Conservation (phyloP, 1,139 yeast genomes). For the Zhuliangozyma parablackwelliae region DNA sequence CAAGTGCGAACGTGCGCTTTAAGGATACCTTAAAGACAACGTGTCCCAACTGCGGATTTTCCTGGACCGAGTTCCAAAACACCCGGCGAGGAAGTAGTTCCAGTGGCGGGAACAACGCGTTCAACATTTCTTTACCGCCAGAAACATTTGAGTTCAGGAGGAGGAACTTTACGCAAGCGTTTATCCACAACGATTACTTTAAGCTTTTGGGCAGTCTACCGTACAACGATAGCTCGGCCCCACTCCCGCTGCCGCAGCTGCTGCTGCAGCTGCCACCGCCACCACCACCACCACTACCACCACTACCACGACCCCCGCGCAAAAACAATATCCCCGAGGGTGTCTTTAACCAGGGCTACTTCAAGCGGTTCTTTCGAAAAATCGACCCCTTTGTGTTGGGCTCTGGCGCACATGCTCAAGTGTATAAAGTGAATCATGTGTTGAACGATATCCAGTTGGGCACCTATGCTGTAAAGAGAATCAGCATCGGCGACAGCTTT, state of each 20-base stretch:
- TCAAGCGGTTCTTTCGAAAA: conserved; percentile 58
- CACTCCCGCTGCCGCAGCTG: too few relatives aligned
- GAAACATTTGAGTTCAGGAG: background rate
- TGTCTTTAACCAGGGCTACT: conserved; percentile 70
- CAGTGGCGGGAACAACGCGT: conserved; percentile 1
- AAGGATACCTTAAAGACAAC: conserved; percentile 3
- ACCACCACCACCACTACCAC: too few relatives aligned
- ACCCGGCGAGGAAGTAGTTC: conserved; percentile 3
- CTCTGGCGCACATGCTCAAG: conserved; percentile 80
- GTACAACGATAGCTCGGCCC: conserved; percentile 7
- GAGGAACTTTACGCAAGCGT: conserved; percentile 13
- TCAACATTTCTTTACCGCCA: conserved; percentile 4
- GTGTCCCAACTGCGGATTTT: conserved; percentile 46
- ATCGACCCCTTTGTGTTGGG: conserved; percentile 49
- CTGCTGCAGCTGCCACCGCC: too few relatives aligned
- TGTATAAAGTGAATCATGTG: conserved; percentile 75
- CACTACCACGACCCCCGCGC: background rate
- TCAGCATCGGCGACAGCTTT: conserved; percentile 75
- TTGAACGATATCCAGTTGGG: conserved; percentile 72
- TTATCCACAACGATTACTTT: conserved; percentile 39
- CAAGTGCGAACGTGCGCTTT: too few relatives aligned
- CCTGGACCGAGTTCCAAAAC: conserved; percentile 17
- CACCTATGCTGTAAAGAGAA: conserved; percentile 75
- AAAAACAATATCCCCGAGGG: conserved; percentile 26
- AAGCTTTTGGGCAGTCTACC: conserved; percentile 32